Percentiles rank a stretch among this genome's conserved stretches.
These are phyloP conservation scores for Pyrrhoderma lamaoense DNA, from an alignment of 1,284 basidiomycete species.

Conservation along the genomic window DNA sequence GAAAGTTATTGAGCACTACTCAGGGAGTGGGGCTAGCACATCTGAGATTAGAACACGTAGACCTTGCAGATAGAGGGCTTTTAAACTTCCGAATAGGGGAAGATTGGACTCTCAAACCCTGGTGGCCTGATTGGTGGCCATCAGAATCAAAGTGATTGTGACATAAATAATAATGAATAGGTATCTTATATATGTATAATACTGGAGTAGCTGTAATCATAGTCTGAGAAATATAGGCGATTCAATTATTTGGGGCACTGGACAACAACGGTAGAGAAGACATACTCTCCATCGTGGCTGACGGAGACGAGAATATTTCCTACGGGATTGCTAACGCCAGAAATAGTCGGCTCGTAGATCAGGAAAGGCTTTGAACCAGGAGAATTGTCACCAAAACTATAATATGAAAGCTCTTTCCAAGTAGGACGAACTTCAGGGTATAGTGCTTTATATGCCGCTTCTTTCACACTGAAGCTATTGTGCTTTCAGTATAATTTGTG, in stretches of 20 bases:
- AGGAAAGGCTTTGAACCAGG: slow-evolving; percentile 44
- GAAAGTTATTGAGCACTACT: slow-evolving; percentile 54
- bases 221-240: neutral
- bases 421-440: slow-evolving; percentile 55
- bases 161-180: neutral
- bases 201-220: neutral
- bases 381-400: slow-evolving; percentile 25
- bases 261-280: slow-evolving; percentile 67
- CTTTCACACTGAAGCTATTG: slow-evolving; percentile 47
- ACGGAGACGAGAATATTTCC: slow-evolving; percentile 57
- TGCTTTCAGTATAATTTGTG: neutral
- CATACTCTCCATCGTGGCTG: slow-evolving; percentile 82
- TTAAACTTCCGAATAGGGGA: slow-evolving; percentile 29
- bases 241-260: slow-evolving; percentile 32
- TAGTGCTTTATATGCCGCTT: slow-evolving; percentile 86
- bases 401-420: slow-evolving; percentile 73
- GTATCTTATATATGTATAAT: neutral
- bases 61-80: slow-evolving; percentile 33
- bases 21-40: slow-evolving; percentile 61
- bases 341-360: slow-evolving; percentile 31
- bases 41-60: slow-evolving; percentile 60
- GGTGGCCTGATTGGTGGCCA: slow-evolving; percentile 72
- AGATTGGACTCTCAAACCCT: slow-evolving; percentile 42
- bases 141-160: slow-evolving; percentile 11
- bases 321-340: slow-evolving; percentile 19